phyloP scores from a whole-genome alignment of 495 filamentous ascomycete genomes.

The Penicillium lagena region DNA sequence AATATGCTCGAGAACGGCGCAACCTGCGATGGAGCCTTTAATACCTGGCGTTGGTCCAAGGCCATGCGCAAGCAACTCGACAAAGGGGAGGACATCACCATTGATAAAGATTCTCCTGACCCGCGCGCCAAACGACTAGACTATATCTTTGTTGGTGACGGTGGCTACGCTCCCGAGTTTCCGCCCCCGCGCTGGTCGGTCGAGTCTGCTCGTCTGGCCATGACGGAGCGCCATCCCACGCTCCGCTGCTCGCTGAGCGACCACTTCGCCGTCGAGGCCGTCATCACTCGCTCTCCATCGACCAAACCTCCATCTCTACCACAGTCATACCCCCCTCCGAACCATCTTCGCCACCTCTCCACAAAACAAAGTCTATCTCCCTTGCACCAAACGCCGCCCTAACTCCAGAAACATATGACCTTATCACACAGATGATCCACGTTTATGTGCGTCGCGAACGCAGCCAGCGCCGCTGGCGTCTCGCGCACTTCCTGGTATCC shows the following conservation, averaged over 20 bases:
- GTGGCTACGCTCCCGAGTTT: conserved; percentile 25
- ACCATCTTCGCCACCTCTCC: conserved; percentile 5
- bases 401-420: conserved; percentile 57
- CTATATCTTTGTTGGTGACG: conserved; percentile 75
- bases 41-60: conserved; percentile 91
- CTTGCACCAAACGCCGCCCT: conserved; percentile 26
- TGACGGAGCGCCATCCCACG: conserved; percentile 76
- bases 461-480: conserved; percentile 60
- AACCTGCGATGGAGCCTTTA: conserved; percentile 78
- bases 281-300: conserved; percentile 24
- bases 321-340: neutral
- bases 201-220: conserved; percentile 60
- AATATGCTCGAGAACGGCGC: conserved; percentile 77
- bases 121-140: conserved; percentile 80
- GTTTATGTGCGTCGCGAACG: conserved; percentile 63
- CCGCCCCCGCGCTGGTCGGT: conserved; percentile 54
- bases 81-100: conserved; percentile 47
- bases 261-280: conserved; percentile 71
- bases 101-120: conserved; percentile 58
- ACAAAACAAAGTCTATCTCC: conserved; percentile 10
- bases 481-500: conserved; percentile 65
- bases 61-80: conserved; percentile 50
- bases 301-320: neutral
- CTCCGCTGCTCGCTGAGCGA: conserved; percentile 82
- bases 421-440: conserved; percentile 60